These are phyloP conservation scores for Saccharomyces hybrid DNA, from an alignment of 1,139 yeast genomes.

Conservation along the genomic window DNA sequence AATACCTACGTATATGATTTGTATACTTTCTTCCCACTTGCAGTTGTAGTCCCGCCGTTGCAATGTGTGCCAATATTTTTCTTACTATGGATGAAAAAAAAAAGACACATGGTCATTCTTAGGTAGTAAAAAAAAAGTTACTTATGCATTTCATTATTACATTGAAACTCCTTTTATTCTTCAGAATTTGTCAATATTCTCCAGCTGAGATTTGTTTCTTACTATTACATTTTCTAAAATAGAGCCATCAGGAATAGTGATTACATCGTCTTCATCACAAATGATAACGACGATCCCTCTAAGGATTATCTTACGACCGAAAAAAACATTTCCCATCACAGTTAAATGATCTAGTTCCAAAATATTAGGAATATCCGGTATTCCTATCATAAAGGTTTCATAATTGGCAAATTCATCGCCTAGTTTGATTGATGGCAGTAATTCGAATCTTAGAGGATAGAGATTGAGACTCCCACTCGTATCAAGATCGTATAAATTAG, in stretches of 20 bases:
- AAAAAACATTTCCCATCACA: constrained; percentile 82
- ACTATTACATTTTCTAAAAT: constrained; percentile 44
- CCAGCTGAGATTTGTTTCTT: constrained; percentile 82
- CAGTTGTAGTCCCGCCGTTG: neutral
- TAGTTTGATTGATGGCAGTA: constrained; percentile 90
- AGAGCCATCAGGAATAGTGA: constrained; percentile 90
- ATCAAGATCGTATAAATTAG: constrained; percentile 82
- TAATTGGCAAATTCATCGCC: constrained; percentile 97
- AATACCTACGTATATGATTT: neutral
- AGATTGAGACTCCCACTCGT: constrained; percentile 78
- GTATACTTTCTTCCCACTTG: neutral
- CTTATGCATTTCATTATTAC: neutral
- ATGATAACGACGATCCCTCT: constrained; percentile 94
- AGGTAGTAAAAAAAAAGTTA: neutral
- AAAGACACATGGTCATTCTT: neutral
- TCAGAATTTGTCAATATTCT: neutral
- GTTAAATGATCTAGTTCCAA: constrained; percentile 91
- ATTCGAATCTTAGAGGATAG: constrained; percentile 81
- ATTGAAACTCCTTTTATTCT: neutral
- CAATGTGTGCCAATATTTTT: neutral
- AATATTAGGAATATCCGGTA: constrained; percentile 88
- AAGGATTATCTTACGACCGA: constrained; percentile 78
- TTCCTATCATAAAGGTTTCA: constrained; percentile 78
- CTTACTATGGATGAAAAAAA: neutral
- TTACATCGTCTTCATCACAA: constrained; percentile 88